Conservation (phyloP, 257 asterid species). For the Solanum etuberosum region DNA sequence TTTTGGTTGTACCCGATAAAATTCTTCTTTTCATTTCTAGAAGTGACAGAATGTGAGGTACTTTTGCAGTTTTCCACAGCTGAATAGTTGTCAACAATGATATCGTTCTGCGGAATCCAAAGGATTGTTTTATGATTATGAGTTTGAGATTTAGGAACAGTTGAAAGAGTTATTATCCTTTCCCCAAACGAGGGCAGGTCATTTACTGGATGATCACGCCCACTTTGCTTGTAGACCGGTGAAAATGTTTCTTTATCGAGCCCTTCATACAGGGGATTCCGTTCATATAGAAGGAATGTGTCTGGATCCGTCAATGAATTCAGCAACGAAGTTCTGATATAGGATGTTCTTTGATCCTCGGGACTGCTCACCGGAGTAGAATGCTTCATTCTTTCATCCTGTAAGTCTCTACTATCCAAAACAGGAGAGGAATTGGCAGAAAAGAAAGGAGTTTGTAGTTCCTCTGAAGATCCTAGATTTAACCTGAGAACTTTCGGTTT, state of each 20-base stretch:
- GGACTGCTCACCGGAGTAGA: constrained; percentile 63
- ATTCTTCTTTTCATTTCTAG: constrained; percentile 8
- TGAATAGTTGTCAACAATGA: constrained; percentile 6
- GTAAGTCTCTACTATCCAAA: constrained; percentile 15
- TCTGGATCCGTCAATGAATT: constrained; percentile 38
- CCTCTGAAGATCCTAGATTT: constrained; percentile 45
- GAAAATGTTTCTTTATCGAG: constrained; percentile 14
- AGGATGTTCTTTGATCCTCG: constrained; percentile 46
- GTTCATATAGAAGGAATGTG: constrained; percentile 48
- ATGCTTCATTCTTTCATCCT: constrained; percentile 34
- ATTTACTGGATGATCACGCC: constrained; percentile 1
- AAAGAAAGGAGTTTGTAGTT: constrained; percentile 38
- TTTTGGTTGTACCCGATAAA: constrained; percentile 6
- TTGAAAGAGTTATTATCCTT: constrained; percentile 19
- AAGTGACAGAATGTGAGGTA: constrained; percentile 6
- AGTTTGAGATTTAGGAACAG: constrained; percentile 17
- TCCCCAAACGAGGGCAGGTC: constrained; percentile 15
- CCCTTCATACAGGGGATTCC: constrained; percentile 68
- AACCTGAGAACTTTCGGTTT: constrained; percentile 74
- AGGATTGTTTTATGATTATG: constrained; percentile 24
- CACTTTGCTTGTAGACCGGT: constrained; percentile 8
- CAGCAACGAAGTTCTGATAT: constrained; percentile 37
- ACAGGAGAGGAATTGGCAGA: constrained; percentile 55
- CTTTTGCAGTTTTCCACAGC: constrained; percentile 16
- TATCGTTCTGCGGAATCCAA: constrained; percentile 35